Base-by-base conservation (phyloP, 345 rosid species). In the Durio zibethinus region DNA sequence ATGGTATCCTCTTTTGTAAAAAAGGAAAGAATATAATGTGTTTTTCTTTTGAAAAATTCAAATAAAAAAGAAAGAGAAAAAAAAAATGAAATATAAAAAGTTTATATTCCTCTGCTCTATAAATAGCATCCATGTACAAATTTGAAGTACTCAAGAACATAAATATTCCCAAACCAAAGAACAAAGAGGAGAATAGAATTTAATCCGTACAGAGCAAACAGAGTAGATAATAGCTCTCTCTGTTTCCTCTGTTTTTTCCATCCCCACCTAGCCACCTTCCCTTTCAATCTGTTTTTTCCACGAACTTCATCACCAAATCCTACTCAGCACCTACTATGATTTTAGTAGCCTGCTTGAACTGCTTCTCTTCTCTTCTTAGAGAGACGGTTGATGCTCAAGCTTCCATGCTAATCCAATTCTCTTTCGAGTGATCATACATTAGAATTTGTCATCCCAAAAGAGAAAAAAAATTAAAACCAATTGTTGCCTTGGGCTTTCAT, bases 381-480 rank as follows among this genome's bases (percentile, higher is more conserved):
- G 82, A 83, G 70, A 80, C 23, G 27, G 77, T 79, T 73, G 61
- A 78, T 48, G 74, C 84, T 57, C 57, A 65, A 52, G 74, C 76
- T 75, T 73, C 75, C 74, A 45, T 56, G 18, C 61, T 73, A 23
- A 64, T 65, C 65, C 74, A 78, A 68, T 81, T 73, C 76, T 73
- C 87, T 77, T 83, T 78, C 69, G 79, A 84, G 84, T 84, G 81
- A 89, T 73, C 25, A 57, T 0, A 9, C 12, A n/a, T n/a, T n/a
- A 16, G 53, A 16, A 16, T 48, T 48, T 1, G 7, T 4, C 1
- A 0, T 48, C 53, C 53, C 56, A 1, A 18, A 48, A 48, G 18
- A n/a, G n/a, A 15, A 18, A 18, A 6, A 7, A 48, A 45, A 38
- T 5, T 2, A 42, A 47, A 40, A 75, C 25, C 79, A 25, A 60